Base-by-base conservation (phyloP, 805 yeast genomes). In the Cyberlindnera americana region DNA sequence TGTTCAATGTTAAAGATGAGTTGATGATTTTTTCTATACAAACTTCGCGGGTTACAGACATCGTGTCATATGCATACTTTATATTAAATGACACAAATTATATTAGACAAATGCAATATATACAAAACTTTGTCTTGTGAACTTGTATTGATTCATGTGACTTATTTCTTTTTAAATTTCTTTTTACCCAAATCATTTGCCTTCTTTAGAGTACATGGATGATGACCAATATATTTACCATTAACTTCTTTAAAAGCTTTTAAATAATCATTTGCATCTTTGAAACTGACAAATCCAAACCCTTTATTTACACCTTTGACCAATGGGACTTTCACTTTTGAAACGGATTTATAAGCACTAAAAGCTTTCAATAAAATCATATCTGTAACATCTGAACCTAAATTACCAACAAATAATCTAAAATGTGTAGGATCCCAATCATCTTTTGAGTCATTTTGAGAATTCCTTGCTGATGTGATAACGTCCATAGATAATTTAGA, bases 391-490 rank as follows among this genome's bases (percentile, higher is more conserved):
- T 83, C 90, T 4, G 70, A 66, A 0, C 87, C 85, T 23, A 84
- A 59, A 50, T 84, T 83, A 0, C 93, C 95, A 7, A 84, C 85
- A 60, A 84, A 84, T 16, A 84, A 62, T 22, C 87, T 63, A 60
- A 80, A 84, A 48, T 83, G 88, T 14, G 67, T 62, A 1, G 89
- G 86, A 52, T 83, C 74, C 88, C 88, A 83, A 30, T 75, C 83
- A 5, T 67, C 59, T 16, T 74, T 19, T 24, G 11, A 4, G 24
- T 32, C 29, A 13, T 38, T 27, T n/a, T 41, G 13, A 19, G 39
- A 14, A 13, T 40, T 9, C 12, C 23, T 15, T 15, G 47, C 29
- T 50, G 47, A 22, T 27, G 47, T 32, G 35, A 48, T 27, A 46
- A 40, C 19, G 42, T 47, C 18, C 41, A 40, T 13, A 26, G 44